Conservation (phyloP, 495 filamentous ascomycete species). For the Trichocladium antarcticum region DNA sequence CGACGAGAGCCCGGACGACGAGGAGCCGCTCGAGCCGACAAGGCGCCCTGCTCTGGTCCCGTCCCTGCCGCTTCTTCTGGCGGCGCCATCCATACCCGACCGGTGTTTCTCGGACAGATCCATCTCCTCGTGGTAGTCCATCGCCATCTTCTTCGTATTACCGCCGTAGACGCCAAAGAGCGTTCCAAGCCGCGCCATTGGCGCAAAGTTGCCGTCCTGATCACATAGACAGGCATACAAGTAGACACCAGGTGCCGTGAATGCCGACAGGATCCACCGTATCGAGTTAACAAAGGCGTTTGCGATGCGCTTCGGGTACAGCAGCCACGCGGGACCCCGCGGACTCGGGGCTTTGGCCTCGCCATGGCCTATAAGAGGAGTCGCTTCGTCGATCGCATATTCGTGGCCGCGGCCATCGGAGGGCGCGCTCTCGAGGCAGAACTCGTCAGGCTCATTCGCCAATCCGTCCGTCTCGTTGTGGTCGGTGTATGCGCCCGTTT, state of each 20-base stretch:
- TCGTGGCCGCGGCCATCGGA: slow-evolving; percentile 16
- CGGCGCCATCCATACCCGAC: slow-evolving; percentile 4
- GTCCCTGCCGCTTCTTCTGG: slow-evolving; percentile 3
- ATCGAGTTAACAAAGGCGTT: slow-evolving; percentile 51
- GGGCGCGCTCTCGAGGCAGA: slow-evolving; percentile 1
- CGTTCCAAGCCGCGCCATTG: slow-evolving; percentile 49
- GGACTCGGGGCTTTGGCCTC: slow-evolving; percentile 29
- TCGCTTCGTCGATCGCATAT: slow-evolving; percentile 48
- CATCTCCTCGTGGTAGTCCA: slow-evolving; percentile 30
- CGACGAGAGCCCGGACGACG: slow-evolving; percentile 47
- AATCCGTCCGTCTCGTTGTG: slow-evolving; percentile 24
- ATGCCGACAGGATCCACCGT: slow-evolving; percentile 62
- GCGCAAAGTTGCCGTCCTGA: slow-evolving; percentile 67
- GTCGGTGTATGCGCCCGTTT: slow-evolving; percentile 27
- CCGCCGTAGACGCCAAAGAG: slow-evolving; percentile 40
- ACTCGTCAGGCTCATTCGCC: slow-evolving; percentile 24
- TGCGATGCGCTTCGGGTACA: slow-evolving; percentile 49
- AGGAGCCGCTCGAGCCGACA: slow-evolving; percentile 46
- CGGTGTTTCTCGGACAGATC: slow-evolving; percentile 23
- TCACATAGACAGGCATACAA: slow-evolving; percentile 71
- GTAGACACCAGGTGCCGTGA: slow-evolving; percentile 70
- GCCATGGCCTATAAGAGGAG: slow-evolving; percentile 45
- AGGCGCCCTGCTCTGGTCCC: slow-evolving; percentile 26
- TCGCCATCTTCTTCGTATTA: slow-evolving; percentile 26
- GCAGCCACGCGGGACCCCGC: slow-evolving; percentile 35